phyloP scores from a whole-genome alignment of 129 eudicot genomes.

The Oenanthe sinensis region DNA sequence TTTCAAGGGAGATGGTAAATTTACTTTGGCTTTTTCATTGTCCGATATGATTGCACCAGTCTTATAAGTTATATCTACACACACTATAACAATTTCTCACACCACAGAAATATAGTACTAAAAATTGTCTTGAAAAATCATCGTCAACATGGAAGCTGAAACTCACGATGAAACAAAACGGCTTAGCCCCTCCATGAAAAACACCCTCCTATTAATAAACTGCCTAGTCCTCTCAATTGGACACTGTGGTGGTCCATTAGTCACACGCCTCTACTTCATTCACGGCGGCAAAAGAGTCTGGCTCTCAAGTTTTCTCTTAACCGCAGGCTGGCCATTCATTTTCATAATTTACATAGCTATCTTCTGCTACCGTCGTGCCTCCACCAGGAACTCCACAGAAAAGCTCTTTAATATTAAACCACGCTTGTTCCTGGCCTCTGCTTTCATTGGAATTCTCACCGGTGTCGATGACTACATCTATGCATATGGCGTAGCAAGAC shows the following conservation, averaged over 20 bases:
- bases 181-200: constrained; percentile 14
- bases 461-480: constrained; percentile 30
- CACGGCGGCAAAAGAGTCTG: constrained; percentile 41
- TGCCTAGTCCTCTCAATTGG: constrained; percentile 26
- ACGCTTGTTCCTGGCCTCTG: constrained; percentile 17
- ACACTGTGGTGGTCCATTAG: constrained; percentile 33
- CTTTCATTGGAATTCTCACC: constrained; percentile 22
- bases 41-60: not conserved
- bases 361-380: constrained; percentile 23
- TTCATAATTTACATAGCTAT: constrained; percentile 11
- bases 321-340: constrained; percentile 36
- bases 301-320: constrained; percentile 30
- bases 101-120: not conserved
- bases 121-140: not conserved
- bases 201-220: constrained; percentile 23
- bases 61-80: not conserved
- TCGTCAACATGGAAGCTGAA: not conserved
- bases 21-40: not conserved
- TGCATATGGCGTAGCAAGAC: constrained; percentile 28
- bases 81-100: not conserved
- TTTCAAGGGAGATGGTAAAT: not conserved
- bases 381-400: not conserved
- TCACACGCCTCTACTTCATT: constrained; percentile 37
- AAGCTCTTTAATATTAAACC: constrained; percentile 20
- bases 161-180: not conserved